Base-by-base conservation (phyloP, 2,329 filamentous ascomycete species). In the Epichloe amarillans region DNA sequence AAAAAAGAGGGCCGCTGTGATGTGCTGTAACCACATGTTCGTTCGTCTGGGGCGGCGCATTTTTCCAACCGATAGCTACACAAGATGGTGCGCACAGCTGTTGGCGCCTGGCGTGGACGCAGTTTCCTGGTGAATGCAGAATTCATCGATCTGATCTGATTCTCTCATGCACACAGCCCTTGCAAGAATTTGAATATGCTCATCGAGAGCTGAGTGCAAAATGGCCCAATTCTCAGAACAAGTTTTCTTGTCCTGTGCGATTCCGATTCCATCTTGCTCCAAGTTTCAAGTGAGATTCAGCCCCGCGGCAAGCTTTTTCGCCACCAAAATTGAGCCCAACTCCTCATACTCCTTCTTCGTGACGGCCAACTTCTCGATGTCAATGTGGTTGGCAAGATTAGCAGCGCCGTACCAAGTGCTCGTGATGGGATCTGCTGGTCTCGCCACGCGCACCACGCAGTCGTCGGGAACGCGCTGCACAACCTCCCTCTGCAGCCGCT, bases 321-420 rank as follows among this genome's bases (percentile, higher is more conserved):
- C 80, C 23, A 86, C 75, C 86, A 87, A 91, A 1, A 70, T 72
- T 50, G 77, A 79, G 8, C 93, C 93, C 61, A 89, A 70, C 66
- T 98, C 93, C 48, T 93, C 81, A 64, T 98, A 98, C 62, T 98
- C 88, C 54, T 86, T 78, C 63, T 86, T 88, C 0, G 87, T 93
- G n/a, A 96, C 86, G 2, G 81, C 76, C 12, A 89, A 67, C 46
- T 76, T 75, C 53, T 82, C 76, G 48, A 94, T 72, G 39, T 85
- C 75, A 41, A 74, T 73, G 59, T 90, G 82, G 47, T 71, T 78
- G 1, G 88, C 88, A 51, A 96, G 72, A 52, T 81, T 77, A 21
- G 86, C 85, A n/a, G 83, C 91, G 15, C 93, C 93, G 12, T 81
- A 69, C 91, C 91, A 98, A 0, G 86, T 88, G 56, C 83, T 87